Evolutionary conservation across 805 yeast species (phyloP).

Genomic region (Cyberlindnera mycetangii): DNA sequence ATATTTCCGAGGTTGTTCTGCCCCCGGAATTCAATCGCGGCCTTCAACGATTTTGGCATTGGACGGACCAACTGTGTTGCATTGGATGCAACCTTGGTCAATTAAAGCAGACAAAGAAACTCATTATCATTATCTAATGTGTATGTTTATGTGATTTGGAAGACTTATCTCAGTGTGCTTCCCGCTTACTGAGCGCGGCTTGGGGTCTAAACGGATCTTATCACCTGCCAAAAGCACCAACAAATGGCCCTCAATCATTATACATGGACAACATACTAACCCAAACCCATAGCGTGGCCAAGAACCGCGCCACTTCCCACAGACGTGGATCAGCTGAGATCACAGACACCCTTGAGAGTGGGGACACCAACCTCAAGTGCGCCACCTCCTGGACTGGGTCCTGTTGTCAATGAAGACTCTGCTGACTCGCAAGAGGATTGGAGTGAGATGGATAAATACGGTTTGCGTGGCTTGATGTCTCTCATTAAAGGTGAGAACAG

Average conservation of each 20-base stretch:
- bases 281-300: constrained; percentile 1
- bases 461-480: constrained; percentile 60
- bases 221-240: too few relatives aligned
- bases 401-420: not conserved
- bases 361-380: constrained; percentile 3
- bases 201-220: too few relatives aligned
- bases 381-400: constrained; percentile 7
- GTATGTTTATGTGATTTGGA: not conserved
- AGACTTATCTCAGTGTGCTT: not conserved
- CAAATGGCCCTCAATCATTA: too few relatives aligned
- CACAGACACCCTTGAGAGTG: constrained; percentile 11
- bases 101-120: not conserved
- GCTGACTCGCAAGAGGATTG: constrained; percentile 11
- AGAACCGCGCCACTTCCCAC: constrained; percentile 1
- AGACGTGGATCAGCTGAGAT: constrained; percentile 3
- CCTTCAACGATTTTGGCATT: not conserved
- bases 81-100: not conserved
- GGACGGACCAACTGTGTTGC: not conserved
- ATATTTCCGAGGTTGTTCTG: not conserved
- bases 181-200: too few relatives aligned
- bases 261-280: not conserved
- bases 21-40: not conserved
- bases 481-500: constrained; percentile 59
- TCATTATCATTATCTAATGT: not conserved
- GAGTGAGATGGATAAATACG: constrained; percentile 58